Evolutionary conservation across 2,329 filamentous ascomycete species (phyloP).

Genomic region (Monosporascus cannonballus): DNA sequence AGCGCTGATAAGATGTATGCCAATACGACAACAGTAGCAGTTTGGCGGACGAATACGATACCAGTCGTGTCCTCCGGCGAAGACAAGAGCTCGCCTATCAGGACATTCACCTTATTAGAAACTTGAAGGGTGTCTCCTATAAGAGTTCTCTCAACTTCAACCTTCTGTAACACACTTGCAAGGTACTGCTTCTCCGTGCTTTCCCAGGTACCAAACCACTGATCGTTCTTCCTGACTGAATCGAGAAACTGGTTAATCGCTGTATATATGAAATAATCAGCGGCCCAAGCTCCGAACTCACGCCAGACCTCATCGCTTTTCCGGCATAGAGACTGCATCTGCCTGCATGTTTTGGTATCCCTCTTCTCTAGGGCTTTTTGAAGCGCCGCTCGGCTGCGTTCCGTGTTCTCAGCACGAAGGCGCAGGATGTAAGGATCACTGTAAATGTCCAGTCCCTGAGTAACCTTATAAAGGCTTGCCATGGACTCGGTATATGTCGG

Average conservation of each 20-base stretch:
- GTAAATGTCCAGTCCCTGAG: conserved; percentile 43
- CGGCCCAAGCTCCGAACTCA: conserved; percentile 63
- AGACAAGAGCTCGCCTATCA: conserved; percentile 47
- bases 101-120: conserved; percentile 50
- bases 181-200: conserved; percentile 52
- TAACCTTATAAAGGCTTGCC: conserved; percentile 34
- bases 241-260: conserved; percentile 33
- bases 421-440: conserved; percentile 55
- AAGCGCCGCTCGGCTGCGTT: conserved; percentile 34
- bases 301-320: conserved; percentile 43
- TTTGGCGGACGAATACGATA: conserved; percentile 63
- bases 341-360: conserved; percentile 46
- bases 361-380: conserved; percentile 32
- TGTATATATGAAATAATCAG: conserved; percentile 56
- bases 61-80: conserved; percentile 41
- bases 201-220: conserved; percentile 34
- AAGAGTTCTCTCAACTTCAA: conserved; percentile 21
- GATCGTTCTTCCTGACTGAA: conserved; percentile 17
- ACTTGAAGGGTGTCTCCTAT: conserved; percentile 25
- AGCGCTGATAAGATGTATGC: conserved; percentile 49
- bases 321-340: conserved; percentile 49
- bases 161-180: conserved; percentile 34
- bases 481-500: conserved; percentile 30
- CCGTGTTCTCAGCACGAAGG: conserved; percentile 36
- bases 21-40: conserved; percentile 55